Percentiles rank a stretch among this genome's conserved stretches.
Conservation (phyloP, 345 rosid genomes). For the Linum lewisii region DNA sequence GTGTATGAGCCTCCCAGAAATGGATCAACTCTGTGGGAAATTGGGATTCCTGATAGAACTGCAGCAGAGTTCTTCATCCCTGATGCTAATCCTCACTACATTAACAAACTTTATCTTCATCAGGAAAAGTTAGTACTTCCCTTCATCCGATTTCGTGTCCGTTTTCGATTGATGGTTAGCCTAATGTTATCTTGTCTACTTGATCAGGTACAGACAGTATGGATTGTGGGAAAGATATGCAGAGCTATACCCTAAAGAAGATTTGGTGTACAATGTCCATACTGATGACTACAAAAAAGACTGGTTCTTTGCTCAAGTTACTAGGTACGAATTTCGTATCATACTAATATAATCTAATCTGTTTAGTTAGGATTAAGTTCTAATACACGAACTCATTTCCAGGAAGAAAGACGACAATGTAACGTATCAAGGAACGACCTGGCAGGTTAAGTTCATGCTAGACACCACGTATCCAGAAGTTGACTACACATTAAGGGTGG, state of each 20-base stretch:
- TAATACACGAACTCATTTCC: too few species aligned
- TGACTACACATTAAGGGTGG: conserved; percentile 15
- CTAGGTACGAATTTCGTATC: too few species aligned
- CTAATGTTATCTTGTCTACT: too few species aligned
- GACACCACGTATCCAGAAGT: conserved; percentile 1
- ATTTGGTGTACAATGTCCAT: neutral
- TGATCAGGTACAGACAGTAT: conserved; percentile 5
- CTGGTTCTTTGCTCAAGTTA: conserved; percentile 7
- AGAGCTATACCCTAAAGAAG: neutral
- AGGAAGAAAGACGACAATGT: conserved; percentile 6
- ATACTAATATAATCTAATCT: too few species aligned
- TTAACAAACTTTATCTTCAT: neutral
- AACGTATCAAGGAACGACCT: neutral
- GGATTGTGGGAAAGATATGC: too few species aligned
- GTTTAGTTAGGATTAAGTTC: too few species aligned
- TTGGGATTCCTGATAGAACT: conserved; percentile 1
- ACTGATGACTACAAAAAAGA: neutral
- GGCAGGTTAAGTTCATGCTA: conserved; percentile 2
- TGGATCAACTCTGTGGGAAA: conserved; percentile 7
- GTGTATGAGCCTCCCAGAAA: too few species aligned
- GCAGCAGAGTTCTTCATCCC: conserved; percentile 3
- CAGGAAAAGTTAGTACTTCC: neutral
- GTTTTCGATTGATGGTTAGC: too few species aligned
- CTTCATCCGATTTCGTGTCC: too few species aligned
- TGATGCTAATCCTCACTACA: neutral